Evolutionary conservation across 805 yeast genomes (phyloP), one percentile per base, ranked within the genome.

Genomic region (Yamadazyma olivae): DNA sequence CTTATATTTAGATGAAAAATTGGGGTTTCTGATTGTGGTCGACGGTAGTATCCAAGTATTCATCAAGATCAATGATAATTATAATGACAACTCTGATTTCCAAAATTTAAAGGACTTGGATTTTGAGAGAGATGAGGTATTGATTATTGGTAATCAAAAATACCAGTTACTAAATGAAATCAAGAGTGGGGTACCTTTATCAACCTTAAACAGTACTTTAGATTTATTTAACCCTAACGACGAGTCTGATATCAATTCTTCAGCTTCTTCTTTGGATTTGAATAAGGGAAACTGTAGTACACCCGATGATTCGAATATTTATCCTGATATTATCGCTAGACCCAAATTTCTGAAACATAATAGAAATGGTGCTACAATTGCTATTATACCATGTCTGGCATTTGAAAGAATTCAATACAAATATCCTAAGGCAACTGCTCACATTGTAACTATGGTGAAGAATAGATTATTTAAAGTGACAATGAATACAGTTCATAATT

Each of bases 21-120:
- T 83, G 5, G 98, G 98, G 1, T 90, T 93, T 50, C 80, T 93
- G 24, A 84, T 93, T 29, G 95, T 91, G 16, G 95, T 90, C 1
- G 97, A 90, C 48, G 99, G 99, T 1, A 74, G 80, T 9, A 76
- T 91, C 32, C 89, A 86, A 51, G 84, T 93, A 0, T 88, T 75
- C 53, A 79, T 81, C 30, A 77, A 75, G 43, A 61, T 81, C 29
- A 54, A 59, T 39, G 53, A 36, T 19, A 39, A 41, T 17, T 30
- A 27, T 19, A 44, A 43, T 13, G 13, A 27, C 17, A 17, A 32
- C 3, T 36, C 48, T 6, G 34, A 36, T 24, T 22, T 34, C 13
- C 43, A 35, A 14, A 33, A 35, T 8, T 43, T 46, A 17, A 52
- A 52, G 16, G 57, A 60, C 16, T 59, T 57, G 15, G 64, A 59